Base-by-base conservation (phyloP, 2,329 filamentous ascomycete genomes). In the Colletotrichum orchidophilum region DNA sequence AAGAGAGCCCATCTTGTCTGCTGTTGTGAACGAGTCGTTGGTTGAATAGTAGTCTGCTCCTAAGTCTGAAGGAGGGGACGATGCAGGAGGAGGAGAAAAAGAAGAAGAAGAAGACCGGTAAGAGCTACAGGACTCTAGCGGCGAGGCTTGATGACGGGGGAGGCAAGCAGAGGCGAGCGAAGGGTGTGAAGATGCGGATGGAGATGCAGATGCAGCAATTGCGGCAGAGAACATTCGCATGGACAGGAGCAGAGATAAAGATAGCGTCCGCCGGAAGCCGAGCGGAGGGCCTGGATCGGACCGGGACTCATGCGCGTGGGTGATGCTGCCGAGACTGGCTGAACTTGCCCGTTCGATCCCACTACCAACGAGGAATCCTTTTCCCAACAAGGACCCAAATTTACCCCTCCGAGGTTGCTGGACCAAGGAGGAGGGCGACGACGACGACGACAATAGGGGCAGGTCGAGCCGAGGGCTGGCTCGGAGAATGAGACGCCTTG, bases 1-100 rank as follows among this genome's bases (percentile, higher is more conserved):
- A 54, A 74, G 71, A 55, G 73, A 74, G 58, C 73, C 73, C 73
- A 74, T 74, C 59, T 60, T 69, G 63, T 70, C 55, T 66, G 33
- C 15, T 26, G 52, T 24, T 26, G n/a, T 29, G n/a, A 18, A 46
- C 18, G 31, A 21, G 49, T 31, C 26, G 39, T 18, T 42, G 55
- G 50, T 57, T 15, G 24, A 31, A 29, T 31, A 33, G 27, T 31
- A 50, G n/a, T 66, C 63, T 70, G n/a, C 24, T 18, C 18, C 33
- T 31, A 26, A 26, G 60, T 65, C 29, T 35, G 31, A 13, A 46
- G 6, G 39, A 46, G 39, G 7, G 18, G 9, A 33, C 31, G 31
- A 33, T 33, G 31, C 31, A 46, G 12, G 42, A 21, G 31, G 42
- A 8, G 31, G 26, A 50, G 27, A 49, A 35, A 18, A 39, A 21